These are phyloP conservation scores for Puccinia hordei DNA, from an alignment of 1,284 basidiomycete species.

Conservation along the genomic window DNA sequence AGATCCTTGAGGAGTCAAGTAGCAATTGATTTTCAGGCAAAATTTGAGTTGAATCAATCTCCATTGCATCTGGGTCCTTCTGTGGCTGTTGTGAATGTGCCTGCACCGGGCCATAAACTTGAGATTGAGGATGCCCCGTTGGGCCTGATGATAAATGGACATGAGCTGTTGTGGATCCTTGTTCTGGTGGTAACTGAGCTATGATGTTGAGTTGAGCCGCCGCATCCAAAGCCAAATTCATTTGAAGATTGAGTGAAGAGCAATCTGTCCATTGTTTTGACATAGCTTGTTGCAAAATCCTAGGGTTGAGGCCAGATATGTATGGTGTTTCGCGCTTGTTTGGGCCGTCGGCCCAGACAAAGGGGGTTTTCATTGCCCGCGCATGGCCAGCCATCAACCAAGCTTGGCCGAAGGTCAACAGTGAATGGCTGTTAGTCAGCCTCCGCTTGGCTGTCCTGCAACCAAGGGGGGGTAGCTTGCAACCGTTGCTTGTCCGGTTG, in stretches of 20 bases:
- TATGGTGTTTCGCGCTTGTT: no score
- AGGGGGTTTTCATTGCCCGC: no score
- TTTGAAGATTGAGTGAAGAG: not conserved
- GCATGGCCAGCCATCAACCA: no score
- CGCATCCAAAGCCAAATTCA: not conserved
- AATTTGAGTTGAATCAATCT: not conserved
- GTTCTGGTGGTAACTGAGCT: not conserved
- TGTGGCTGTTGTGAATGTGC: not conserved
- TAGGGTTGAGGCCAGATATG: not conserved
- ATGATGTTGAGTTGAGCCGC: not conserved
- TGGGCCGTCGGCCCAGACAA: no score
- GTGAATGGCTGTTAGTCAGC: no score
- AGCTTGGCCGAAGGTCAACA: no score
- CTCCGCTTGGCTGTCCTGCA: no score
- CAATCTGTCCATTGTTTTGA: not conserved
- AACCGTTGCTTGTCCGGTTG: no score
- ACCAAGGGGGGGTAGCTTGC: no score
- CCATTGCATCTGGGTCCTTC: constrained; percentile 4
- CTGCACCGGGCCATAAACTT: no score
- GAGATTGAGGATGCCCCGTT: not conserved
- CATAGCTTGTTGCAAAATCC: not conserved
- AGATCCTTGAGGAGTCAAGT: not conserved
- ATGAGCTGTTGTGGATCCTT: no score
- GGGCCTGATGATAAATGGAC: no score
- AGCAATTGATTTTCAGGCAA: not conserved